phyloP scores from a whole-genome alignment of 2,329 filamentous ascomycete genomes.

The Claviceps pazoutovae region DNA sequence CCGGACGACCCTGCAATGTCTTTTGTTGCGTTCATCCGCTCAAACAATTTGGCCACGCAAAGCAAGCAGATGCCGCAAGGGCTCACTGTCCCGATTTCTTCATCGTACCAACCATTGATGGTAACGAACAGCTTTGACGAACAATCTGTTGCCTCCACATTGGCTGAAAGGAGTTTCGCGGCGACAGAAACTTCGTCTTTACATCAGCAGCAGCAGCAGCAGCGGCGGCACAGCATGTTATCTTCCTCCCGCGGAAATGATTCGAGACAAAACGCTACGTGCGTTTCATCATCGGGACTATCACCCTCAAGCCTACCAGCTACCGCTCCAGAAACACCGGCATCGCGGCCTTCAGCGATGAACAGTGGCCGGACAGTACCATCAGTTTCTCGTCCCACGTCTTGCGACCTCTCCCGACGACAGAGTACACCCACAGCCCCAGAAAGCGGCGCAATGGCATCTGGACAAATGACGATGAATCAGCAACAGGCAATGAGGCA shows the following conservation, averaged over 20 bases:
- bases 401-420: slow-evolving; percentile 11
- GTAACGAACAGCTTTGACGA: slow-evolving; percentile 10
- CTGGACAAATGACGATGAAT: slow-evolving; percentile 30
- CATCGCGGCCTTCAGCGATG: slow-evolving; percentile 10
- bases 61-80: slow-evolving; percentile 10
- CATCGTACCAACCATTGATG: slow-evolving; percentile 8
- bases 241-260: neutral
- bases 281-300: neutral
- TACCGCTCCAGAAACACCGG: slow-evolving; percentile 9
- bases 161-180: slow-evolving; percentile 21
- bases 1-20: slow-evolving; percentile 43
- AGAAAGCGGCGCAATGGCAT: slow-evolving; percentile 14
- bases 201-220: neutral
- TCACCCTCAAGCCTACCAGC: slow-evolving; percentile 7
- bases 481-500: slow-evolving; percentile 28
- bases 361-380: slow-evolving; percentile 9
- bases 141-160: slow-evolving; percentile 15
- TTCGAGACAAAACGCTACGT: neutral
- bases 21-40: slow-evolving; percentile 45
- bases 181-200: slow-evolving; percentile 15
- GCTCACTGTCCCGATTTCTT: neutral
- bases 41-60: slow-evolving; percentile 35
- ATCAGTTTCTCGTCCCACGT: slow-evolving; percentile 12
- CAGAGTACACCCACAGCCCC: slow-evolving; percentile 11
- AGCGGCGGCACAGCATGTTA: neutral